phyloP scores from a whole-genome alignment of 1,284 basidiomycete genomes.

The Stereum hirsutum region DNA sequence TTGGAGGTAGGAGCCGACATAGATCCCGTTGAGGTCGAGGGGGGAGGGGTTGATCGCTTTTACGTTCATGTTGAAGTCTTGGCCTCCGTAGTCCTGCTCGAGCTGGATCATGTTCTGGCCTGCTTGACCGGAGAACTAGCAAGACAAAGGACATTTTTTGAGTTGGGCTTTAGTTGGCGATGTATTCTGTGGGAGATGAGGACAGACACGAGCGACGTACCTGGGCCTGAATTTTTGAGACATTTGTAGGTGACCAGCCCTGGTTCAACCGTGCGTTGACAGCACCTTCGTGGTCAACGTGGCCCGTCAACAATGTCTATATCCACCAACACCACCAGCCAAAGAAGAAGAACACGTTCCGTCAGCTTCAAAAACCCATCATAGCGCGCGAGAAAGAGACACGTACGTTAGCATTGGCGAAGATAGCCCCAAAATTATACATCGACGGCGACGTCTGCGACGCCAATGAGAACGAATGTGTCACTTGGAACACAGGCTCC shows the following conservation, averaged over 20 bases:
- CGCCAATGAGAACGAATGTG: slow-evolving; percentile 89
- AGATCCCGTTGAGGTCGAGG: slow-evolving; percentile 87
- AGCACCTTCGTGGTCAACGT: slow-evolving; percentile 88
- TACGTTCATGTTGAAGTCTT: slow-evolving; percentile 81
- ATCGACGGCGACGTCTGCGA: slow-evolving; percentile 68
- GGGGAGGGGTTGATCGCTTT: slow-evolving; percentile 94
- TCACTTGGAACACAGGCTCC: slow-evolving; percentile 96
- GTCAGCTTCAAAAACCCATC: slow-evolving; percentile 3
- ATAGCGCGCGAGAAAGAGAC: neutral
- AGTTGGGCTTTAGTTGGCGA: slow-evolving; percentile 2
- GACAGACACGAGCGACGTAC: slow-evolving; percentile 31
- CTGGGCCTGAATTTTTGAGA: slow-evolving; percentile 88
- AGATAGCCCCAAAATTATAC: slow-evolving; percentile 95
- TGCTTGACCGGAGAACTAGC: slow-evolving; percentile 53
- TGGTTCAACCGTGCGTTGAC: slow-evolving; percentile 88
- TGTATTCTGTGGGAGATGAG: neutral
- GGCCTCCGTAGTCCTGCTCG: slow-evolving; percentile 92
- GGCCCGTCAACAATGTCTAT: no score
- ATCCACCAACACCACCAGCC: no score
- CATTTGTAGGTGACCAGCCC: slow-evolving; percentile 73
- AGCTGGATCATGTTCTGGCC: slow-evolving; percentile 87
- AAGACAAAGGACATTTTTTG: no score
- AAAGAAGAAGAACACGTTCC: no score
- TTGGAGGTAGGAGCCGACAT: slow-evolving; percentile 90
- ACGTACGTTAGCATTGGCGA: slow-evolving; percentile 73